These are phyloP conservation scores for Lactifluus pinguis DNA, from an alignment of 768 basidiomycete species.

Conservation along the genomic window DNA sequence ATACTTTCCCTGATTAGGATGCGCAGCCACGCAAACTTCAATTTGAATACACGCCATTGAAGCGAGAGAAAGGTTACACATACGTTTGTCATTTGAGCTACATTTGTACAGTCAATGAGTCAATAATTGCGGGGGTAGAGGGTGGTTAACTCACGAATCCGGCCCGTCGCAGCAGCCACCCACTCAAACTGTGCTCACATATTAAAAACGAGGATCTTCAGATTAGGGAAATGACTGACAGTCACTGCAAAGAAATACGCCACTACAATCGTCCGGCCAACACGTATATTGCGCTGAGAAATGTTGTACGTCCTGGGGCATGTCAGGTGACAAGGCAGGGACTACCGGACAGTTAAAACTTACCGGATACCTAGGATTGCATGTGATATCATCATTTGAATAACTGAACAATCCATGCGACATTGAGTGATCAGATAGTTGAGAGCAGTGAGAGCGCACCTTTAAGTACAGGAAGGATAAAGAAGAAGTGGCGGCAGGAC, in stretches of 20 bases:
- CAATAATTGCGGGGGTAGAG: not conserved
- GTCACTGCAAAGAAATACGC: constrained; percentile 34
- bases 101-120: constrained; percentile 7
- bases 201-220: not conserved
- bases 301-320: constrained; percentile 46
- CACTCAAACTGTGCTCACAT: constrained; percentile 39
- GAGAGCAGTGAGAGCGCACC: constrained; percentile 29
- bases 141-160: constrained; percentile 35
- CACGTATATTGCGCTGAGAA: constrained; percentile 34
- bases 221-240: constrained; percentile 32
- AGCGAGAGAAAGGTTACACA: not conserved
- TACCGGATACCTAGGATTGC: constrained; percentile 55
- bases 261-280: constrained; percentile 33
- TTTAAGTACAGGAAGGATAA: constrained; percentile 40
- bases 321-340: not conserved
- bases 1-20: constrained; percentile 30
- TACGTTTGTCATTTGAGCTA: constrained; percentile 3
- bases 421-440: not conserved
- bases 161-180: constrained; percentile 38
- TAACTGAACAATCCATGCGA: constrained; percentile 29
- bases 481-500: constrained; percentile 33
- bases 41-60: not conserved
- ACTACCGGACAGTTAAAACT: not conserved
- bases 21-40: not conserved
- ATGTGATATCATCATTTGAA: constrained; percentile 60